Evolutionary conservation across 2,329 filamentous ascomycete genomes (phyloP).

Genomic region (Sporothrix phasma): DNA sequence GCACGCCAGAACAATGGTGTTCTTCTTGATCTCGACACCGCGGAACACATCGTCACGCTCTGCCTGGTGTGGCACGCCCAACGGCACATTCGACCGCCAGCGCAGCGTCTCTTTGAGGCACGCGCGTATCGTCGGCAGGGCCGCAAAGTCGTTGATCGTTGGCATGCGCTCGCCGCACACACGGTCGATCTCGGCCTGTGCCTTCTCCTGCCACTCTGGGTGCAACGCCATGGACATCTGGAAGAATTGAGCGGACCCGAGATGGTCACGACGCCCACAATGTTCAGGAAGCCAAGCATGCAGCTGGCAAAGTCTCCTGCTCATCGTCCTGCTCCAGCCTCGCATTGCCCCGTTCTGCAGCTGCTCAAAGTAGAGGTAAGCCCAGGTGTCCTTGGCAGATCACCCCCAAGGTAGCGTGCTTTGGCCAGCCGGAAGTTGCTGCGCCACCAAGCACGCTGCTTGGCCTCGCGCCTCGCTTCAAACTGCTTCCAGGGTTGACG

Average conservation of each 20-base stretch:
- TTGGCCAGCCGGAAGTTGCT: conserved; percentile 33
- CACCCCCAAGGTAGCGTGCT: conserved; percentile 30
- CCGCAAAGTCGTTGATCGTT: conserved; percentile 37
- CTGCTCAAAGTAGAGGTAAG: conserved; percentile 38
- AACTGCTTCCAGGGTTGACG: conserved; percentile 40
- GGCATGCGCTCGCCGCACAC: conserved; percentile 46
- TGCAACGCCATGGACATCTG: conserved; percentile 43
- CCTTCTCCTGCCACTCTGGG: conserved; percentile 42
- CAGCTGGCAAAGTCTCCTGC: conserved; percentile 38
- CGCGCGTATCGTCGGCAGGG: conserved; percentile 43
- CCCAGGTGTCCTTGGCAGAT: conserved; percentile 37
- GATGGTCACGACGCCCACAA: conserved; percentile 42
- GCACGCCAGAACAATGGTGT: conserved; percentile 39
- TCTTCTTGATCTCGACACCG: conserved; percentile 39
- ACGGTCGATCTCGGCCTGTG: conserved; percentile 47
- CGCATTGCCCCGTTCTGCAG: conserved; percentile 31
- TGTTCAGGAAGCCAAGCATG: conserved; percentile 42
- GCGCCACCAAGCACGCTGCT: conserved; percentile 38
- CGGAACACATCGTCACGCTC: conserved; percentile 37
- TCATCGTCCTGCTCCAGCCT: conserved; percentile 32
- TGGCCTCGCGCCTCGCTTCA: conserved; percentile 34
- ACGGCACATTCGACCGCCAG: conserved; percentile 46
- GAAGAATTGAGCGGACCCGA: conserved; percentile 42
- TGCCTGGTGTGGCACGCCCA: conserved; percentile 41
- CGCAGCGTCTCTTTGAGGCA: conserved; percentile 49